phyloP scores from a whole-genome alignment of 179 eudicot genomes.

The Silene noctiflora region DNA sequence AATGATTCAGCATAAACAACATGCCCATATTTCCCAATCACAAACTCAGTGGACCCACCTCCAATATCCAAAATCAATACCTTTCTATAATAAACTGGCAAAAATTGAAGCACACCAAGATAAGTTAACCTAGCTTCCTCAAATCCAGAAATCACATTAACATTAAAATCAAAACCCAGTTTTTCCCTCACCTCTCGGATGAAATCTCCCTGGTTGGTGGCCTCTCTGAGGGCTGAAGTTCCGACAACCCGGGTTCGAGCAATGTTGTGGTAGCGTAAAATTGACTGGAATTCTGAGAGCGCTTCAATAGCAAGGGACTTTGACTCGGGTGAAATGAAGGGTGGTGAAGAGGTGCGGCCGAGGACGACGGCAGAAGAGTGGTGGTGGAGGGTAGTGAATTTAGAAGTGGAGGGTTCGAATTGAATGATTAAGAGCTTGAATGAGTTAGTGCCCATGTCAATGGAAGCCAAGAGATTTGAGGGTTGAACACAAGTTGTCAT shows the following conservation, averaged over 20 bases:
- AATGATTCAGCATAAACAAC: conserved; percentile 43
- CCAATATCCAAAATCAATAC: conserved; percentile 60
- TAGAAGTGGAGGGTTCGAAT: conserved; percentile 38
- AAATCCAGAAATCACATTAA: conserved; percentile 48
- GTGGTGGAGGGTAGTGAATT: conserved; percentile 42
- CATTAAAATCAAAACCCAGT: conserved; percentile 35
- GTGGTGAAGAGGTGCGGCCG: conserved; percentile 32
- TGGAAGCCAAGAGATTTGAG: conserved; percentile 52
- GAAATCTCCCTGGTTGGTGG: conserved; percentile 35
- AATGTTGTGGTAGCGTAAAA: conserved; percentile 31
- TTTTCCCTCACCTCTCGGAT: conserved; percentile 31
- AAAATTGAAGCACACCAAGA: conserved; percentile 51
- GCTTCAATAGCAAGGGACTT: conserved; percentile 37
- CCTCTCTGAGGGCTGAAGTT: conserved; percentile 67
- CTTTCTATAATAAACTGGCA: conserved; percentile 31
- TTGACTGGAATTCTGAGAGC: conserved; percentile 37
- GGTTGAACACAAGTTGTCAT: conserved; percentile 17
- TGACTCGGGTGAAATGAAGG: conserved; percentile 35
- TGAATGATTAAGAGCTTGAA: conserved; percentile 59
- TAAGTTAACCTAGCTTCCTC: conserved; percentile 64
- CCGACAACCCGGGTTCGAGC: conserved; percentile 48
- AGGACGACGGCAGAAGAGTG: conserved; percentile 45
- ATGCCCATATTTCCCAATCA: conserved; percentile 39
- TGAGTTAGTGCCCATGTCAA: conserved; percentile 71
- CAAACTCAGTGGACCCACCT: conserved; percentile 76